Conservation (phyloP, 305 asterid genomes). For the Rubia peregrina region DNA sequence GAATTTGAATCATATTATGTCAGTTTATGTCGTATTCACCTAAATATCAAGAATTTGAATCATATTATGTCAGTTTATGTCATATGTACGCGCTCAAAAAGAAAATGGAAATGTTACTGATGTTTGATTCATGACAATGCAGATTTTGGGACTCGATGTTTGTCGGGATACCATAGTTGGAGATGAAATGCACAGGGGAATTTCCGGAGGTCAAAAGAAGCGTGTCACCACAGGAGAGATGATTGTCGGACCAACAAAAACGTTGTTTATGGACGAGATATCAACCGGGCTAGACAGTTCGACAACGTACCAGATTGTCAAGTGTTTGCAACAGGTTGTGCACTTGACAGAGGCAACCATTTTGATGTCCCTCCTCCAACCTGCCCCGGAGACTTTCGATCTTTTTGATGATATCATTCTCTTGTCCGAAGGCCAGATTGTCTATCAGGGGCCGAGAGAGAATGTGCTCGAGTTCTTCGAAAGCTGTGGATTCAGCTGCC, state of each 20-base stretch:
- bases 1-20: too few relatives aligned
- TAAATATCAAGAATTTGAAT: too few relatives aligned
- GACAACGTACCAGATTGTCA: slow-evolving; percentile 54
- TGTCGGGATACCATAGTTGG: slow-evolving; percentile 87
- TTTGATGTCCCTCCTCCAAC: slow-evolving; percentile 55
- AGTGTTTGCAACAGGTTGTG: slow-evolving; percentile 46
- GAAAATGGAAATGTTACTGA: background rate
- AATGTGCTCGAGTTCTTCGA: slow-evolving; percentile 44
- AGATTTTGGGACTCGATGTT: slow-evolving; percentile 84
- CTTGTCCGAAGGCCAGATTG: slow-evolving; percentile 48
- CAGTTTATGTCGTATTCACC: background rate
- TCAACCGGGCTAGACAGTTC: slow-evolving; percentile 64
- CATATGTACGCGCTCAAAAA: too few relatives aligned
- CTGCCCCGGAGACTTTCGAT: slow-evolving; percentile 54
- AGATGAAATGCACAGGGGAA: slow-evolving; percentile 81
- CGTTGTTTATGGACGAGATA: slow-evolving; percentile 61
- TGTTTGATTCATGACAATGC: slow-evolving; percentile 15
- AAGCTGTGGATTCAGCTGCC: slow-evolving; percentile 49
- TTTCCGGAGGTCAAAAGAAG: slow-evolving; percentile 94
- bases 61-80: background rate
- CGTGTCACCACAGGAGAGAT: slow-evolving; percentile 86
- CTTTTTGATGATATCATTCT: slow-evolving; percentile 54
- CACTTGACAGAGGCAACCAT: slow-evolving; percentile 50
- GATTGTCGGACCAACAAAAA: slow-evolving; percentile 53
- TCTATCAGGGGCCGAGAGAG: slow-evolving; percentile 56